Conservation (phyloP, 805 yeast genomes). For the Yamadazyma insecticola region DNA sequence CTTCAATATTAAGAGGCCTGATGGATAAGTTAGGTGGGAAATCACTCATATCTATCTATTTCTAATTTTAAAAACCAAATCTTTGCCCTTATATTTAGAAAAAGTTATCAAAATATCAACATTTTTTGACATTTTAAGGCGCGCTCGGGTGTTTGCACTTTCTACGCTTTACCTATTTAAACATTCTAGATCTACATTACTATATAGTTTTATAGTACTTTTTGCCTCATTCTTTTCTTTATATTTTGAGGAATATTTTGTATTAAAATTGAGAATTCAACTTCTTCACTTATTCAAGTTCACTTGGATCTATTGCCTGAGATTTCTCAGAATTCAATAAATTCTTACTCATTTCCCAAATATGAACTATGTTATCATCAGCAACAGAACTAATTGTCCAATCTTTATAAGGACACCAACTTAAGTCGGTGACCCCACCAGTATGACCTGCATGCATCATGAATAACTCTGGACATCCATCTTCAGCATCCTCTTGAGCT, state of each 20-base stretch:
- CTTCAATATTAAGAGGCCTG: conserved; percentile 77
- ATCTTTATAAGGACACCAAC: conserved; percentile 66
- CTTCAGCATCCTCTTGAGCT: conserved; percentile 82
- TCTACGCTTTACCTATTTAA: too few species aligned
- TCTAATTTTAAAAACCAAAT: too few species aligned
- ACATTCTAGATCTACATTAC: too few species aligned
- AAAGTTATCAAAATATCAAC: too few species aligned
- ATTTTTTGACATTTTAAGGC: too few species aligned
- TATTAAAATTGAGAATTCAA: too few species aligned
- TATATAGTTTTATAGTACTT: too few species aligned
- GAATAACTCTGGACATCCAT: conserved; percentile 81
- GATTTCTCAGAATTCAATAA: conserved; percentile 16
- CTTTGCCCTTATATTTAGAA: too few species aligned
- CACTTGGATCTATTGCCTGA: conserved; percentile 12
- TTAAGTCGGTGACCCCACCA: conserved; percentile 67
- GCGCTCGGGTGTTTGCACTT: too few species aligned
- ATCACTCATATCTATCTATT: conserved; percentile 41
- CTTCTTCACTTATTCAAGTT: too few species aligned
- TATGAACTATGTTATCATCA: conserved; percentile 56
- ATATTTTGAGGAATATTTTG: too few species aligned
- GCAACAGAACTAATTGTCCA: conserved; percentile 71
- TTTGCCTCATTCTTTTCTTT: too few species aligned
- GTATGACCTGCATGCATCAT: conserved; percentile 95
- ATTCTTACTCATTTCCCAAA: conserved; percentile 47
- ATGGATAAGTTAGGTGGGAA: conserved; percentile 47